phyloP scores from a whole-genome alignment of 164 flowering plant genomes.

The Vitis riparia region DNA sequence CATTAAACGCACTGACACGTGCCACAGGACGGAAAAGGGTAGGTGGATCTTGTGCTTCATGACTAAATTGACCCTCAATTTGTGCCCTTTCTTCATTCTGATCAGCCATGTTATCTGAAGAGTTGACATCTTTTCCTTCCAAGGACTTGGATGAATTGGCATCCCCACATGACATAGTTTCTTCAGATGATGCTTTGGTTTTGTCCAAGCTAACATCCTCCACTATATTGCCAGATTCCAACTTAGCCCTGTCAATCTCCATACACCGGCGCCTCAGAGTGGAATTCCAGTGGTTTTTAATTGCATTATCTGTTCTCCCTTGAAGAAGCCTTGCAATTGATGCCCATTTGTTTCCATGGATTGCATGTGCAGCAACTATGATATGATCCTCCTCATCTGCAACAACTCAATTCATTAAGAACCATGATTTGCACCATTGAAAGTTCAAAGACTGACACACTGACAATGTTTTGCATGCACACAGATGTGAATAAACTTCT shows the following conservation, averaged over 20 bases:
- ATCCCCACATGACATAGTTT: conserved; percentile 66
- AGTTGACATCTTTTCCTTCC: conserved; percentile 50
- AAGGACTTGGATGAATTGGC: conserved; percentile 41
- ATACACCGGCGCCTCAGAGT: conserved; percentile 64
- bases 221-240: conserved; percentile 25
- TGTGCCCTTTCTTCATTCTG: conserved; percentile 28
- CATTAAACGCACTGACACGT: conserved; percentile 70
- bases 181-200: conserved; percentile 78
- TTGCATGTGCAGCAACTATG: conserved; percentile 70
- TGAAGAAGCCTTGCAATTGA: conserved; percentile 73
- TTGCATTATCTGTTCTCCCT: conserved; percentile 92
- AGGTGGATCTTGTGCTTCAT: conserved; percentile 32
- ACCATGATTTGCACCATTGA: not conserved
- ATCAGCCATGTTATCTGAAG: conserved; percentile 36
- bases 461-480: not conserved
- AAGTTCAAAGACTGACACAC: not conserved
- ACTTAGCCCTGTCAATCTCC: conserved; percentile 33
- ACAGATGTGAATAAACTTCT: not conserved
- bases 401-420: conserved; percentile 18
- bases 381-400: conserved; percentile 86
- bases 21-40: conserved; percentile 70
- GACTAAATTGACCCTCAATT: conserved; percentile 19
- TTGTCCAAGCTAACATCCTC: conserved; percentile 59
- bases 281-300: conserved; percentile 97
- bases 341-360: conserved; percentile 97